phyloP scores from a whole-genome alignment of 257 asterid species.

The Datura wrightii region DNA sequence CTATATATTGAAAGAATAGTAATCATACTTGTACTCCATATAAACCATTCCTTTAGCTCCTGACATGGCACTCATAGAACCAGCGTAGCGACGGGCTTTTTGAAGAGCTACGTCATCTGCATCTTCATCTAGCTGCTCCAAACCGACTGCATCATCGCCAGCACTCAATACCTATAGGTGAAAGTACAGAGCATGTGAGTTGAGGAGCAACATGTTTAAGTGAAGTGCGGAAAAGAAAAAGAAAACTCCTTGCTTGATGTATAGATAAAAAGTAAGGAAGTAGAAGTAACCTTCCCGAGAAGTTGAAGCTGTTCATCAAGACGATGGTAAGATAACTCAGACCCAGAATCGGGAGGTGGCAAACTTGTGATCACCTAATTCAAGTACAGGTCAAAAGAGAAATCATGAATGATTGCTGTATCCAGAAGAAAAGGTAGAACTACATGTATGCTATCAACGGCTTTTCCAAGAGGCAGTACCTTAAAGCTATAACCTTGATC shows the following conservation, averaged over 20 bases:
- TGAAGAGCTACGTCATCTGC: conserved; percentile 90
- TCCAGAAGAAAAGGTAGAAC: background rate
- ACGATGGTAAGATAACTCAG: conserved; percentile 67
- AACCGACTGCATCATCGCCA: conserved; percentile 86
- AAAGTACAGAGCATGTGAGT: conserved; percentile 20
- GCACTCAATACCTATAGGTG: conserved; percentile 75
- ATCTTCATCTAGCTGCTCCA: conserved; percentile 97
- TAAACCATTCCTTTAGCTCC: conserved; percentile 93
- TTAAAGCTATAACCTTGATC: conserved; percentile 99
- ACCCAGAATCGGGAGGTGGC: conserved; percentile 82
- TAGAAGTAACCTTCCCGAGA: conserved; percentile 74
- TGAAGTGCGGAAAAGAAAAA: background rate
- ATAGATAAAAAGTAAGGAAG: background rate
- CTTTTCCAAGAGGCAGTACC: conserved; percentile 46
- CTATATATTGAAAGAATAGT: background rate
- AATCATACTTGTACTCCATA: conserved; percentile 82
- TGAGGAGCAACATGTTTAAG: background rate
- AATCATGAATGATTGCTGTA: background rate
- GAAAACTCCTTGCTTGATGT: background rate
- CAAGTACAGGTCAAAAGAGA: background rate
- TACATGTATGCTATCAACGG: background rate
- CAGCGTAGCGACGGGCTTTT: conserved; percentile 77
- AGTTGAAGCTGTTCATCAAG: conserved; percentile 85
- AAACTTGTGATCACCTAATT: conserved; percentile 87
- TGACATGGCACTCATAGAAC: conserved; percentile 89